Conservation (phyloP, 306 rosid species). For the Inga laurina region DNA sequence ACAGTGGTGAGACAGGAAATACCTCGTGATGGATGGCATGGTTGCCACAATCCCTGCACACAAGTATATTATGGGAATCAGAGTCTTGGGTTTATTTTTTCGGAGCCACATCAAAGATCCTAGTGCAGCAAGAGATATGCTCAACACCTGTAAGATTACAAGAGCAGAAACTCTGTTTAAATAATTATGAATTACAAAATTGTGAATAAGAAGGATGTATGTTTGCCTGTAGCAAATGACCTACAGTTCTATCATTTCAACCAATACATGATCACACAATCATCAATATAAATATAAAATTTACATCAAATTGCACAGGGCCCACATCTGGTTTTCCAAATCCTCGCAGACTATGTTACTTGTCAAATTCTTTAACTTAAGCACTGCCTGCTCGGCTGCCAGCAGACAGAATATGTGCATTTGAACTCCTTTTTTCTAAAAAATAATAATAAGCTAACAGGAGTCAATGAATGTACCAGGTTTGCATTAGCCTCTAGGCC, state of each 20-base stretch:
- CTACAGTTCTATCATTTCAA: slow-evolving; percentile 17
- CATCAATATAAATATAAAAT: neutral
- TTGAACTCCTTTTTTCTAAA: neutral
- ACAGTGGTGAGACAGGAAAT: slow-evolving; percentile 28
- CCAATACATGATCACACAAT: slow-evolving; percentile 21
- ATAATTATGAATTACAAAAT: slow-evolving; percentile 5
- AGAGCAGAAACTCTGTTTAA: slow-evolving; percentile 23
- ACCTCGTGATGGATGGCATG: slow-evolving; percentile 99
- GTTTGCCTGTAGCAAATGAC: neutral
- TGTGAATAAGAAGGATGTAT: neutral
- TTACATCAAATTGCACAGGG: neutral
- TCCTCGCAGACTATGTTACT: too few species aligned
- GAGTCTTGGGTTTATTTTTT: slow-evolving; percentile 87
- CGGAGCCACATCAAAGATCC: slow-evolving; percentile 99
- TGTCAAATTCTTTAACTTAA: too few species aligned
- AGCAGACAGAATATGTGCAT: slow-evolving; percentile 19
- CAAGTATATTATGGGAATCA: slow-evolving; percentile 84
- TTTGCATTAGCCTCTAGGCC: slow-evolving; percentile 99
- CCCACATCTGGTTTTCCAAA: neutral
- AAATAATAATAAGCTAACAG: neutral
- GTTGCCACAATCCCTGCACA: slow-evolving; percentile 86
- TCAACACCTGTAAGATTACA: slow-evolving; percentile 64
- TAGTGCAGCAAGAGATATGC: slow-evolving; percentile 93
- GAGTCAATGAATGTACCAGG: slow-evolving; percentile 57
- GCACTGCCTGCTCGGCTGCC: slow-evolving; percentile 19